Evolutionary conservation across 345 rosid genomes (phyloP), one percentile per base, ranked within the genome.

Genomic region (Carallia brachiata): DNA sequence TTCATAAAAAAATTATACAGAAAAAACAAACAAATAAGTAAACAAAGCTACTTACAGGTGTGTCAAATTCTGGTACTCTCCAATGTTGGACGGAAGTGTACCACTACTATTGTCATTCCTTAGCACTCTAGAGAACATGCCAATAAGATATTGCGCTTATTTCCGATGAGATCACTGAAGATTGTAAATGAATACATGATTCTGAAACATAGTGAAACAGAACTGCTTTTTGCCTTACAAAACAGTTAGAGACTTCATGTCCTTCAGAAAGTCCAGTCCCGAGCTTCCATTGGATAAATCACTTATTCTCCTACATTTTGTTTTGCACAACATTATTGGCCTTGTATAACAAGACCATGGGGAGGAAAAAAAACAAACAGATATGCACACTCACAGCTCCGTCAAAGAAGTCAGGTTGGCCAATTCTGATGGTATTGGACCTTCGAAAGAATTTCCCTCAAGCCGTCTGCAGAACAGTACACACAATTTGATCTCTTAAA

Each of bases 361-460:
- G 53, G n/a, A 50, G 0, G 53, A 23, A 50, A 65, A 15, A 68
- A 19, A 44, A 63, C 36, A 7, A 54, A 1, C 40, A 28, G n/a
- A n/a, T 0, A 58, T 7, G 37, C 52, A 50, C 44, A 80, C 92
- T 84, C 69, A 88, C 93, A 90, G 68, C 55, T 86, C 86, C 54
- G 73, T 78, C 80, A 88, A 52, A 7, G 86, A 78, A 74, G 72
- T 68, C 54, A 88, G 72, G 62, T 79, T 86, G n/a, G 83, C 69
- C 68, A 90, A 85, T 52, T 82, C 54, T 48, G 88, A 78, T 64
- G 93, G 96, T 67, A 90, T 71, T 57, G 91, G 80, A 71, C 96
- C 93, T 58, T 70, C 79, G 64, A 88, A 86, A 74, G 81, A 76
- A 63, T 88, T 90, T 32, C 96, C 96, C 66, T 88, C 74, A 75